Base-by-base conservation (phyloP, 768 basidiomycete species). In the Phylloporus rhodoxanthus region DNA sequence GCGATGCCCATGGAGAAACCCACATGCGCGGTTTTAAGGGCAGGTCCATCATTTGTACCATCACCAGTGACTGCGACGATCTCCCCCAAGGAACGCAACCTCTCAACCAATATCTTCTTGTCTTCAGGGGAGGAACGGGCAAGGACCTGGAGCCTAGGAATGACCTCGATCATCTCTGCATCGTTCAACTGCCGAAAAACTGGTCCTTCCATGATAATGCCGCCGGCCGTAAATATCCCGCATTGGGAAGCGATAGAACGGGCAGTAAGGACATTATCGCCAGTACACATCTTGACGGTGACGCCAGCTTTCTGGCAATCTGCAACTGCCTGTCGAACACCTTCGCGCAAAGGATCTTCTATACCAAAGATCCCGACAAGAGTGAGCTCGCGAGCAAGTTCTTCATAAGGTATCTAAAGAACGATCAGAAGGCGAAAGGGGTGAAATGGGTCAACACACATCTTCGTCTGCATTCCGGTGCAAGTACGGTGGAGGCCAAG, bases 141-240 rank as follows among this genome's bases (percentile, higher is more conserved):
- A 34, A 99, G 84, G 17, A 99, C 93, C 68, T 98, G 95, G 2
- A 99, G 75, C 17, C 91, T 84, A 5, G 95, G 95, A 1, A 93
- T 85, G 50, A 97, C 79, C 40, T 89, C 86, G 33, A 87, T 70
- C 68, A 84, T 82, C 55, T 96, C 86, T 1, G 72, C 57, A 17
- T 81, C 76, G 11, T 70, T 75, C 30, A 99, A 76, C 61, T 84
- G 74, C 38, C 96, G 80, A 77, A 98, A 99, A 5, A 85, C 77
- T 0, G 95, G 95, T 0, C 96, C 94, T 65, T 99, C 96, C 91
- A 98, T 97, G 69, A 99, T 89, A 57, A 98, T 80, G 26, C 96
- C 96, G 21, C 94, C 94, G 3, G 86, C 69, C 15, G 86, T 87
- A 72, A 87, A 98, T 65, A 98, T 97, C 33, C 94, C 93, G 60